A percentile compares a stretch with the other conserved stretches of the same genome.
Evolutionary conservation across 257 asterid species (phyloP).

Genomic region (Leptodermis oblonga): DNA sequence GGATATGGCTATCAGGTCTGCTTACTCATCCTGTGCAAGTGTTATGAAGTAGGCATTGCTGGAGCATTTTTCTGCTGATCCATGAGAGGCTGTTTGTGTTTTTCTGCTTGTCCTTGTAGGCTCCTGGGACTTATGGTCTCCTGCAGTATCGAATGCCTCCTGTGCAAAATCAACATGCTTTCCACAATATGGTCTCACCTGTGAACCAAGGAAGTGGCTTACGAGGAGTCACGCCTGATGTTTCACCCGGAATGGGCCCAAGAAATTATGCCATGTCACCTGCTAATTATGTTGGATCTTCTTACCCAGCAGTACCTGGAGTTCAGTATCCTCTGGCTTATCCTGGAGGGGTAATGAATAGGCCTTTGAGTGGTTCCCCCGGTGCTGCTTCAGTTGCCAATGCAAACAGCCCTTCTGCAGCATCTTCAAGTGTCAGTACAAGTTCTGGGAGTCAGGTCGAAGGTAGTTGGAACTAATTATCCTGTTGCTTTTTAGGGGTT

Average conservation of each 20-base stretch:
- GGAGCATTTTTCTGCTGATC: slow-evolving; percentile 4
- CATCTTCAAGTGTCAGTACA: slow-evolving; percentile 80
- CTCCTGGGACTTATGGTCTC: slow-evolving; percentile 81
- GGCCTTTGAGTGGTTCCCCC: slow-evolving; percentile 47
- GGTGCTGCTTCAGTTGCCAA: slow-evolving; percentile 55
- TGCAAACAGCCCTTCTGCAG: slow-evolving; percentile 62
- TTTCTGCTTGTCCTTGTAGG: slow-evolving; percentile 52
- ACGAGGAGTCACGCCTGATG: slow-evolving; percentile 61
- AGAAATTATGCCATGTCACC: slow-evolving; percentile 64
- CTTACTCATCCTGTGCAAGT: slow-evolving; percentile 5
- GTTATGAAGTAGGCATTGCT: slow-evolving; percentile 1
- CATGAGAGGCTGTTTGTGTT: slow-evolving; percentile 7
- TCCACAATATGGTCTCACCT: slow-evolving; percentile 57
- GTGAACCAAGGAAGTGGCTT: slow-evolving; percentile 58
- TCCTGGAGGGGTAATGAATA: slow-evolving; percentile 53
- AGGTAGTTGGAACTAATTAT: slow-evolving; percentile 46
- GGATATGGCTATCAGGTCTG: slow-evolving; percentile 96
- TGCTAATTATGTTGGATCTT: slow-evolving; percentile 54
- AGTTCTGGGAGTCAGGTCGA: slow-evolving; percentile 74
- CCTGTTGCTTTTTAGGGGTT: background rate
- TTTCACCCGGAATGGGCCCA: slow-evolving; percentile 61
- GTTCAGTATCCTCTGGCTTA: slow-evolving; percentile 68
- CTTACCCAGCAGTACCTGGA: slow-evolving; percentile 60
- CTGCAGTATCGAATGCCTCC: slow-evolving; percentile 78
- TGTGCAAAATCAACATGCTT: slow-evolving; percentile 66